These are phyloP conservation scores for Microcyclospora tardicrescens DNA, from an alignment of 2,329 filamentous ascomycete species.

Conservation along the genomic window DNA sequence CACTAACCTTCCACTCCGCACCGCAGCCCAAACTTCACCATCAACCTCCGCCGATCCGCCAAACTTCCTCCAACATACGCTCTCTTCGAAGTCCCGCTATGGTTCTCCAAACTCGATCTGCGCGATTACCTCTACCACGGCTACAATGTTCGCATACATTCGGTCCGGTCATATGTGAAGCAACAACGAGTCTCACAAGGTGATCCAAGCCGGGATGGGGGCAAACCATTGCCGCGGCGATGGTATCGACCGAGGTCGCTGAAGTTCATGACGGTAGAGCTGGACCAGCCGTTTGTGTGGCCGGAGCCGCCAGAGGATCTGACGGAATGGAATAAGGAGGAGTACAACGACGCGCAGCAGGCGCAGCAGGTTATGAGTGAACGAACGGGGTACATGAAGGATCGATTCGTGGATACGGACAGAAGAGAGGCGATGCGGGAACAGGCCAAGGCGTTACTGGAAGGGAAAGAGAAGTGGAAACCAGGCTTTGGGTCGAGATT, in stretches of 20 bases:
- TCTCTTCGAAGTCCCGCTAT: slow-evolving; percentile 78
- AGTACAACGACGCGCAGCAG: slow-evolving; percentile 14
- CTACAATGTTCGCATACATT: slow-evolving; percentile 61
- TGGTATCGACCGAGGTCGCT: slow-evolving; percentile 58
- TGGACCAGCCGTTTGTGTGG: slow-evolving; percentile 79
- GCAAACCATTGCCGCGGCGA: slow-evolving; percentile 21
- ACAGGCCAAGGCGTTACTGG: slow-evolving; percentile 51
- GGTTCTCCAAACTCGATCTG: slow-evolving; percentile 91
- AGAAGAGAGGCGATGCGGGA: slow-evolving; percentile 36
- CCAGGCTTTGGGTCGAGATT: too few relatives aligned
- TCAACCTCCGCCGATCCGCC: slow-evolving; percentile 64
- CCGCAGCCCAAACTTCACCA: slow-evolving; percentile 64
- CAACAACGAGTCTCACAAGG: slow-evolving; percentile 50
- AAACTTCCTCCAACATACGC: slow-evolving; percentile 67
- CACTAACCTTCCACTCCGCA: background rate
- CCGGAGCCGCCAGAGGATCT: slow-evolving; percentile 52
- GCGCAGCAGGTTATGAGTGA: slow-evolving; percentile 29
- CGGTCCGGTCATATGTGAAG: slow-evolving; percentile 69
- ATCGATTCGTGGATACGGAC: slow-evolving; percentile 29
- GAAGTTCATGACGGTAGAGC: slow-evolving; percentile 93
- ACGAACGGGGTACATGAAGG: slow-evolving; percentile 20
- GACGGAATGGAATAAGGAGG: slow-evolving; percentile 34
- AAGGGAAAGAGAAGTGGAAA: slow-evolving; percentile 49
- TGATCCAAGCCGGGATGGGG: slow-evolving; percentile 13
- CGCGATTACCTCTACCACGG: slow-evolving; percentile 85